Evolutionary conservation across 257 asterid species (phyloP).

Genomic region (Solanum gracilifrons): DNA sequence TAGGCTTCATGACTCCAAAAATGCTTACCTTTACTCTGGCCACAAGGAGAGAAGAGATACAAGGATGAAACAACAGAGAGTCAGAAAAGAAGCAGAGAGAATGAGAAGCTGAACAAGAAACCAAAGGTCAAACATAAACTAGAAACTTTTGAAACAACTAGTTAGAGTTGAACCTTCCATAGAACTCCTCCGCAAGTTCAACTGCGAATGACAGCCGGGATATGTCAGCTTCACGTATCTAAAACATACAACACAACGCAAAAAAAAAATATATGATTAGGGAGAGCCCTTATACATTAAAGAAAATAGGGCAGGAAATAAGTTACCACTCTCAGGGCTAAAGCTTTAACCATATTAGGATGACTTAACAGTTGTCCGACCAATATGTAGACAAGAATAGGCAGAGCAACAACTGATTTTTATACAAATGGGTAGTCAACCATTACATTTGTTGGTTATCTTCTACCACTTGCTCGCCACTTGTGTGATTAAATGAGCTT

Average conservation of each 20-base stretch:
- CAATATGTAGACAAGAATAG: neutral
- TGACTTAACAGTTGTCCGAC: neutral
- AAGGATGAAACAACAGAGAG: constrained; percentile 1
- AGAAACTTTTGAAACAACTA: neutral
- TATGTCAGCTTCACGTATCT: constrained; percentile 99
- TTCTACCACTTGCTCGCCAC: neutral
- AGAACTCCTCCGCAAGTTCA: constrained; percentile 99
- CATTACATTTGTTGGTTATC: neutral
- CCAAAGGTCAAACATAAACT: neutral
- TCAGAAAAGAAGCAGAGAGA: neutral
- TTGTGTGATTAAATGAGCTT: neutral
- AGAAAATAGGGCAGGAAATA: neutral
- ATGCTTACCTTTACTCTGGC: constrained; percentile 85
- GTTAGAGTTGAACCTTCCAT: constrained; percentile 59
- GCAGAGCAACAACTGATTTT: neutral
- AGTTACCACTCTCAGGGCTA: neutral
- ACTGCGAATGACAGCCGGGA: constrained; percentile 94
- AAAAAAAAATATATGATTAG: neutral
- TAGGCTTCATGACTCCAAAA: neutral
- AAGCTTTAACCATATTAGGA: neutral
- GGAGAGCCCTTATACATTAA: neutral
- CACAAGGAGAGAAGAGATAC: constrained; percentile 1
- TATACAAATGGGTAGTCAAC: neutral
- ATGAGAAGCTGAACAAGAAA: neutral
- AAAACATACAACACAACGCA: constrained; percentile 7